Evolutionary conservation across 768 basidiomycete species (phyloP), one percentile per base, ranked within the genome.

Genomic region (Exsudoporus frostii): DNA sequence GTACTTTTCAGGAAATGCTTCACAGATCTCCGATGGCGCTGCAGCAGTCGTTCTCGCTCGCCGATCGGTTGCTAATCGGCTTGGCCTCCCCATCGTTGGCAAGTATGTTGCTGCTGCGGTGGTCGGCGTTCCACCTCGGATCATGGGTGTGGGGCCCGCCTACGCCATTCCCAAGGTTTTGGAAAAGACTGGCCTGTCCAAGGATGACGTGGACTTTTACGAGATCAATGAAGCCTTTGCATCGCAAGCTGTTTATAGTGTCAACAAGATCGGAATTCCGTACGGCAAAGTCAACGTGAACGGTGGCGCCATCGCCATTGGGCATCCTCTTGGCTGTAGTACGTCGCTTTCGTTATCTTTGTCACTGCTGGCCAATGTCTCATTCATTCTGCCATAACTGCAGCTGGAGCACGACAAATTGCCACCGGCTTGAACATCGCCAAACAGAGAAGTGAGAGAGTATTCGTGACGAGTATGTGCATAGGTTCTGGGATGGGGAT

Each of bases 201-300:
- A 76, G 54, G 73, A 80, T 42, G 93, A 95, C 61, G 74, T 96
- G 59, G 92, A 96, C 73, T 90, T 95, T 66, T 96, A 76, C 72
- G 90, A 94, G 73, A 92, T 92, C 71, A 94, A 94, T 67, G 92
- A 93, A 71, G 92, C 92, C 29, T 94, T 93, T 66, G 91, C 92
- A 27, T 83, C 80, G 29, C 88, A 90, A 68, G 91, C 90, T 3
- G 74, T 94, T 40, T 91, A 86, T 73, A 80, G 74, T 42, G 69
- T 93, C 27, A 72, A 89, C 58, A 79, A 82, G 58, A 71, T 96
- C 48, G 82, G 82, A 22, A 81, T 94, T 57, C 80, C 84, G 3
- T 79, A 76, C 55, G 80, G 83, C 61, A 94, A 91, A 71, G 91
- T 96, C 44, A 96, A 96, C 75, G 68, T 87, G 33, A 79, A 86